These are phyloP conservation scores for Rossbeevera mucosa DNA, from an alignment of 768 basidiomycete species.

Conservation along the genomic window DNA sequence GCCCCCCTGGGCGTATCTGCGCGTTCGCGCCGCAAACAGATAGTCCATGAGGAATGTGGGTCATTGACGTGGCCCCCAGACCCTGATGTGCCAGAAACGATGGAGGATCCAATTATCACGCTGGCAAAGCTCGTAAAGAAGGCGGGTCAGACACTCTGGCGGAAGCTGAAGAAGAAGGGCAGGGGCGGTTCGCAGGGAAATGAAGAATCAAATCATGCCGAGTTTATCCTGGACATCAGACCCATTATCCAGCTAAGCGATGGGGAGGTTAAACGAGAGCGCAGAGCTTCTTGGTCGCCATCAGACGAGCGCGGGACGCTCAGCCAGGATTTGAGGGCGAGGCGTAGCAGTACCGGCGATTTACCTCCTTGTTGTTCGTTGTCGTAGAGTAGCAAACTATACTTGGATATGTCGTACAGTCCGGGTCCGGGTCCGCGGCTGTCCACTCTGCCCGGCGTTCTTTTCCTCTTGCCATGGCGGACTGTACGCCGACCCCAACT, in stretches of 20 bases:
- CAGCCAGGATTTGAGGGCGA: neutral
- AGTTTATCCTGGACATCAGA: slow-evolving; percentile 20
- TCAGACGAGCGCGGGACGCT: slow-evolving; percentile 21
- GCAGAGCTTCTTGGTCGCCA: slow-evolving; percentile 26
- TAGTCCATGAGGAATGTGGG: slow-evolving; percentile 17
- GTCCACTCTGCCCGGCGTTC: neutral
- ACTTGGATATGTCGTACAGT: neutral
- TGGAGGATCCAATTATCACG: slow-evolving; percentile 45
- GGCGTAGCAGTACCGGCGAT: slow-evolving; percentile 26
- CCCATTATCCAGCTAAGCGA: slow-evolving; percentile 21
- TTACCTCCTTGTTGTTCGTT: slow-evolving; percentile 37
- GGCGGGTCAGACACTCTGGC: slow-evolving; percentile 39
- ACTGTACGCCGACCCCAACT: slow-evolving; percentile 41
- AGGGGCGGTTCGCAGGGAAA: slow-evolving; percentile 10
- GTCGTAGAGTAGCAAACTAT: neutral
- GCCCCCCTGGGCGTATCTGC: slow-evolving; percentile 55
- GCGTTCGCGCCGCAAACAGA: slow-evolving; percentile 25
- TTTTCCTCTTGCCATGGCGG: slow-evolving; percentile 22
- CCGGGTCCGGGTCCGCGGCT: neutral
- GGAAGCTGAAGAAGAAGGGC: slow-evolving; percentile 41
- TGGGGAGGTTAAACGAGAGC: slow-evolving; percentile 11
- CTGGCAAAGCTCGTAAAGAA: slow-evolving; percentile 51
- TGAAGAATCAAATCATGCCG: slow-evolving; percentile 2
- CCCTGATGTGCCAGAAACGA: slow-evolving; percentile 20
- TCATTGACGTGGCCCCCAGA: slow-evolving; percentile 20